phyloP scores from a whole-genome alignment of 2,329 filamentous ascomycete genomes.

The Rutstroemia sydowiana region DNA sequence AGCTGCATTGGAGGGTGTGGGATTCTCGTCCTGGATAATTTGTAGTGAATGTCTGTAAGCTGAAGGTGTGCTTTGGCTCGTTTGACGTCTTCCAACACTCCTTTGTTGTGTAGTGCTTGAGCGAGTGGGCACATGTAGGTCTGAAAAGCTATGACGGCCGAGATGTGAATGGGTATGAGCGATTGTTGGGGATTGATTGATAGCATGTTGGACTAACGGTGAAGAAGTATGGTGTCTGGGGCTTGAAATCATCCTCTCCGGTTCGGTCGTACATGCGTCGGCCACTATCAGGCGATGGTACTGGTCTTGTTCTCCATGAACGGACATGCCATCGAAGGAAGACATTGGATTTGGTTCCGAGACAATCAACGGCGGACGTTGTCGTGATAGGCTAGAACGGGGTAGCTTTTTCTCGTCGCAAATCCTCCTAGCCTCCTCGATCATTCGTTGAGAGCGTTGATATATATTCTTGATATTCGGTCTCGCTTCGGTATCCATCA shows the following conservation, averaged over 20 bases:
- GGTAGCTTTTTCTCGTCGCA: background rate
- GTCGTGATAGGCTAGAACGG: background rate
- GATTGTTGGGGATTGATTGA: background rate
- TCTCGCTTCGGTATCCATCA: conserved; percentile 5
- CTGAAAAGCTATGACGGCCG: background rate
- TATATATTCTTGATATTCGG: background rate
- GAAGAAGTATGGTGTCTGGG: background rate
- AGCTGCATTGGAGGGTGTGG: background rate
- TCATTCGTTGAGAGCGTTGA: background rate
- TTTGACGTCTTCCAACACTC: background rate
- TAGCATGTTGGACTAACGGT: background rate
- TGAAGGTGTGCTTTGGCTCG: background rate
- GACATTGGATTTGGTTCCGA: background rate
- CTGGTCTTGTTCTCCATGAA: background rate
- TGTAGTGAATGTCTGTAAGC: background rate
- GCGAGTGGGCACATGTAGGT: background rate
- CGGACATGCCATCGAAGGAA: background rate
- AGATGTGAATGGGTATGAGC: background rate
- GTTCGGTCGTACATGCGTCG: background rate
- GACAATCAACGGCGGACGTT: background rate
- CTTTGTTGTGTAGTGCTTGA: background rate
- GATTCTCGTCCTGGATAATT: background rate
- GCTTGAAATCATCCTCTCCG: background rate
- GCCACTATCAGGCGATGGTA: background rate
- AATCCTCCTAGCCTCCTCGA: background rate